phyloP scores from a whole-genome alignment of 2,329 filamentous ascomycete species.

The Xylariomycetidae sp. region DNA sequence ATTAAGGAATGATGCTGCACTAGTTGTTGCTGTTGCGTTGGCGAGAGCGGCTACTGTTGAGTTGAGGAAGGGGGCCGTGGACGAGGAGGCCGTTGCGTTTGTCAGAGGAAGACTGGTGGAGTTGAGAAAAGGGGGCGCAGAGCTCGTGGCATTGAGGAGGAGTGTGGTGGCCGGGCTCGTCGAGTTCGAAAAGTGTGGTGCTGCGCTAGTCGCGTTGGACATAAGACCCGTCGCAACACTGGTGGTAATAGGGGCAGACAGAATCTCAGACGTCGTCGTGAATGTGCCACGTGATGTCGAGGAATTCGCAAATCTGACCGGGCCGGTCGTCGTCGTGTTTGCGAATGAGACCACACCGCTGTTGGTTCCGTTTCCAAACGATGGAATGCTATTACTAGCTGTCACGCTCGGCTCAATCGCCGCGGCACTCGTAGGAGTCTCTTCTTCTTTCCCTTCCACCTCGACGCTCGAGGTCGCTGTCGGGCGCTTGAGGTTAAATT shows the following conservation, averaged over 20 bases:
- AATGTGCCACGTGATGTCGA: too few relatives aligned
- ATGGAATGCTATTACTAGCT: too few relatives aligned
- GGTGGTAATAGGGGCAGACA: conserved; percentile 7
- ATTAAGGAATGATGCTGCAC: conserved; percentile 2
- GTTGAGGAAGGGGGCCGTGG: conserved; percentile 8
- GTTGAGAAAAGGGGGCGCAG: conserved; percentile 4
- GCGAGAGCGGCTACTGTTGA: conserved; percentile 1
- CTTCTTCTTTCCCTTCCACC: too few relatives aligned
- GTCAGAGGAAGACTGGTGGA: background rate
- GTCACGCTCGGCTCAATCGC: too few relatives aligned
- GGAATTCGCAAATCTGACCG: too few relatives aligned
- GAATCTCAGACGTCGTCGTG: too few relatives aligned
- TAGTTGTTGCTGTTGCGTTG: conserved; percentile 6
- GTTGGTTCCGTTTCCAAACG: too few relatives aligned
- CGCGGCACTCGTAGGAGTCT: too few relatives aligned
- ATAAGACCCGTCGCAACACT: background rate
- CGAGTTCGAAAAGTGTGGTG: conserved; percentile 5
- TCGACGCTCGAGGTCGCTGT: too few relatives aligned
- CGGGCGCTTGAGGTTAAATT: conserved; percentile 10
- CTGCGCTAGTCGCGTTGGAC: background rate
- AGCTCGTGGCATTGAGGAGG: conserved; percentile 1
- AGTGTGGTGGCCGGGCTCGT: conserved; percentile 2
- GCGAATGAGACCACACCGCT: too few relatives aligned
- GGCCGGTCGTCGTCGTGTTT: too few relatives aligned
- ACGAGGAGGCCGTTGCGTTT: conserved; percentile 1